These are phyloP conservation scores for Starmerella sp. DNA, from an alignment of 805 yeast species.

Conservation along the genomic window DNA sequence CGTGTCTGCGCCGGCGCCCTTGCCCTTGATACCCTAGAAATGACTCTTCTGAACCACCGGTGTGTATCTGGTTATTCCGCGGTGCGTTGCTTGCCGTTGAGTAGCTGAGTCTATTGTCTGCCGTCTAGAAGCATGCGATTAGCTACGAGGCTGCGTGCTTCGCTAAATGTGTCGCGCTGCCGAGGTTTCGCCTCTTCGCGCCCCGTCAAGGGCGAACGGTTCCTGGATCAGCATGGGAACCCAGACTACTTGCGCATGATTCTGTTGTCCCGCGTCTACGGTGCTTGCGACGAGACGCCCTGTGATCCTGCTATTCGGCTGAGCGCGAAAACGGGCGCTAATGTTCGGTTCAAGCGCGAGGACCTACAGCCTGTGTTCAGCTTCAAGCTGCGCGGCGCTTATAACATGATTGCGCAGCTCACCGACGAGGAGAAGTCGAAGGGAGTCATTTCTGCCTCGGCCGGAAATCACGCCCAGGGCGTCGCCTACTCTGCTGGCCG, in stretches of 20 bases:
- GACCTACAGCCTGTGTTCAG: constrained; percentile 91
- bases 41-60: constrained; percentile 1
- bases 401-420: constrained; percentile 88
- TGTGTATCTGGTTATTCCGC: too few relatives aligned
- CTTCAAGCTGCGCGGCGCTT: constrained; percentile 94
- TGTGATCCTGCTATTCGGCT: constrained; percentile 62
- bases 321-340: constrained; percentile 63
- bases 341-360: constrained; percentile 75
- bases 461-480: constrained; percentile 99
- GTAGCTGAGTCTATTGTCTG: too few relatives aligned
- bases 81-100: too few relatives aligned
- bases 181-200: neutral
- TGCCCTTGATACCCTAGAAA: neutral
- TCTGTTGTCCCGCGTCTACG: constrained; percentile 86
- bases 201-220: neutral
- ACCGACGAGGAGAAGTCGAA: constrained; percentile 44
- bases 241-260: constrained; percentile 94
- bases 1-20: neutral
- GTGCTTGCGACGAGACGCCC: constrained; percentile 86
- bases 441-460: constrained; percentile 97
- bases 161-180: neutral
- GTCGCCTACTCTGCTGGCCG: constrained; percentile 86
- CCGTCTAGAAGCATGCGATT: neutral
- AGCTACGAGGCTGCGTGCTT: neutral
- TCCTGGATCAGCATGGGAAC: constrained; percentile 35